Evolutionary conservation across 352 stramenopile species (phyloP).

Genomic region (Phytophthora capsici): DNA sequence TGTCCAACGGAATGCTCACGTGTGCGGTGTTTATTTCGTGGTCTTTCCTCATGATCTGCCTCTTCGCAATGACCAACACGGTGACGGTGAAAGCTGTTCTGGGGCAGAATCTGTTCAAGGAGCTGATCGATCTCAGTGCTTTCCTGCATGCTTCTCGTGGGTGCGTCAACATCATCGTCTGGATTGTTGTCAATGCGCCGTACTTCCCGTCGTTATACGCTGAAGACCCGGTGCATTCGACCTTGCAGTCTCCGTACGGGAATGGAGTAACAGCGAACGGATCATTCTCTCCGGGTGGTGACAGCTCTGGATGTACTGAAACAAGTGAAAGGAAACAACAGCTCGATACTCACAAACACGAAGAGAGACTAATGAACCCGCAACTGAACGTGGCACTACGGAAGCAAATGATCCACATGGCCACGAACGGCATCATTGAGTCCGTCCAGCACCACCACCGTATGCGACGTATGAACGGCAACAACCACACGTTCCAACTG

Average conservation of each 20-base stretch:
- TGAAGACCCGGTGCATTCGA: conserved; percentile 24
- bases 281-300: conserved; percentile 28
- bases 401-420: conserved; percentile 90
- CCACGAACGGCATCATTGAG: conserved; percentile 88
- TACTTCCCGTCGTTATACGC: conserved; percentile 51
- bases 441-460: conserved; percentile 85
- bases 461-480: conserved; percentile 65
- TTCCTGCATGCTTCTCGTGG: conserved; percentile 83
- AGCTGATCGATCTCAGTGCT: conserved; percentile 76
- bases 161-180: conserved; percentile 87
- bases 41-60: conserved; percentile 72
- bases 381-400: conserved; percentile 88
- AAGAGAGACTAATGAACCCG: conserved; percentile 69
- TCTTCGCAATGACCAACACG: conserved; percentile 75
- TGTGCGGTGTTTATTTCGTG: conserved; percentile 88
- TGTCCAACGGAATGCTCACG: conserved; percentile 80
- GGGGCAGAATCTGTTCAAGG: conserved; percentile 50
- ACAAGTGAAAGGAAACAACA: conserved; percentile 9
- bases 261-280: conserved; percentile 10
- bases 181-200: conserved; percentile 79
- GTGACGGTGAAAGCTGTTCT: conserved; percentile 43
- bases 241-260: conserved; percentile 16
- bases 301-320: conserved; percentile 25
- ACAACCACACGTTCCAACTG: conserved; percentile 84
- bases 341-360: conserved; percentile 33